Conservation (phyloP, 495 filamentous ascomycete species). For the Opeltia flavorubescens region DNA sequence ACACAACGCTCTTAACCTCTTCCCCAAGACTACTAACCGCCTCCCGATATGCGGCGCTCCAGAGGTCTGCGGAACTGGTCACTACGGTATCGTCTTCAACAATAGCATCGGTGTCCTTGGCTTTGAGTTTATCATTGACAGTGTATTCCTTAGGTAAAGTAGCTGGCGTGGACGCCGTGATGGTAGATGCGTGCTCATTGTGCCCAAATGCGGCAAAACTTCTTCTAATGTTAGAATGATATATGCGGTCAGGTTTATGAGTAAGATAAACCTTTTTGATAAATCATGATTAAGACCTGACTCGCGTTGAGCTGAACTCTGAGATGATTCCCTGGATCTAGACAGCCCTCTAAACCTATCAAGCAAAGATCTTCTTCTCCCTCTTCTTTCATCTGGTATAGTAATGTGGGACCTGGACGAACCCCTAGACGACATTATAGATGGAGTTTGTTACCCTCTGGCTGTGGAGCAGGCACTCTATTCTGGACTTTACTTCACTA, state of each 20-base stretch:
- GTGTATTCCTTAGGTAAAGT: not conserved
- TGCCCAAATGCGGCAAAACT: not conserved
- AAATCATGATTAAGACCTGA: too few species aligned
- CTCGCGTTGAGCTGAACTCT: too few species aligned
- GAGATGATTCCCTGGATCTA: not conserved
- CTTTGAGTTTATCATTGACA: not conserved
- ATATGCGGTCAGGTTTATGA: not conserved
- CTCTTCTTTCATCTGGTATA: not conserved
- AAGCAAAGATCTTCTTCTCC: not conserved
- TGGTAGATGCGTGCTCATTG: not conserved
- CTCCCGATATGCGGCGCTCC: conserved; percentile 4
- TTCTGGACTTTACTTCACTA: too few species aligned
- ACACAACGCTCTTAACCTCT: conserved; percentile 2
- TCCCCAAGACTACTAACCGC: conserved; percentile 1
- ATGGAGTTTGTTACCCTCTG: not conserved
- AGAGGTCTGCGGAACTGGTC: conserved; percentile 1
- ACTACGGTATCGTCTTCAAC: not conserved
- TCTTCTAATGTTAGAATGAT: not conserved
- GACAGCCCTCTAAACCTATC: not conserved
- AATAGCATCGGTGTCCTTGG: not conserved
- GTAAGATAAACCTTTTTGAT: not conserved
- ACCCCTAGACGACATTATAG: not conserved
- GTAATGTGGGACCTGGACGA: not conserved
- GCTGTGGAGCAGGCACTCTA: too few species aligned
- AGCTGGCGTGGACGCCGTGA: not conserved